Conservation (phyloP, 306 rosid species). For the Malus orientalis region DNA sequence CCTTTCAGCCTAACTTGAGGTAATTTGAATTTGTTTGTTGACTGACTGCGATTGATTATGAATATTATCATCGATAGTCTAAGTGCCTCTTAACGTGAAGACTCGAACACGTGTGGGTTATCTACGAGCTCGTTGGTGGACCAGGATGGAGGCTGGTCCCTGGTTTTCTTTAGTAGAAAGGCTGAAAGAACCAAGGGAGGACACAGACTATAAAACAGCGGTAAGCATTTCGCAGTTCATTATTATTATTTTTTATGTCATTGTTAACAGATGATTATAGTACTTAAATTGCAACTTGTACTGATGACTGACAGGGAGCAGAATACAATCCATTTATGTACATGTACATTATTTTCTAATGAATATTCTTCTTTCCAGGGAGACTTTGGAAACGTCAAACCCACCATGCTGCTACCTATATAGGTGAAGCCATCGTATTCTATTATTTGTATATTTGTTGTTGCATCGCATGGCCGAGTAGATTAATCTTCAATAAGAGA, state of each 20-base stretch:
- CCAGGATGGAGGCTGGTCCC: slow-evolving; percentile 15
- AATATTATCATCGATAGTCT: background rate
- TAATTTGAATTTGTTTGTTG: slow-evolving; percentile 22
- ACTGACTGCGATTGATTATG: background rate
- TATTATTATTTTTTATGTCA: background rate
- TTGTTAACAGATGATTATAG: background rate
- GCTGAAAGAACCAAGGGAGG: background rate
- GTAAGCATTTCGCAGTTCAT: background rate
- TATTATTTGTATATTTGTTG: background rate
- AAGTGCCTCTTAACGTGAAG: slow-evolving; percentile 15
- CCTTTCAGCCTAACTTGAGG: slow-evolving; percentile 36
- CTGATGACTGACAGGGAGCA: slow-evolving; percentile 8
- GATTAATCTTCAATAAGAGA: background rate
- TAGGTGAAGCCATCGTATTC: background rate
- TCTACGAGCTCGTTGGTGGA: slow-evolving; percentile 12
- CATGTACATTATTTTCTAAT: background rate
- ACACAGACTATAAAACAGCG: background rate
- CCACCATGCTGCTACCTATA: background rate
- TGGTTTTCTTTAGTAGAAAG: slow-evolving; percentile 15
- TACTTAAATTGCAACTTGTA: slow-evolving; percentile 2
- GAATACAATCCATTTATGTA: background rate
- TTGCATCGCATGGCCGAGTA: background rate
- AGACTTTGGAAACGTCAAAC: background rate
- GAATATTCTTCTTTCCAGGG: slow-evolving; percentile 4
- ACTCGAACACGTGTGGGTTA: slow-evolving; percentile 39